Evolutionary conservation across 352 stramenopile species (phyloP).

Genomic region (Phytophthora capsici): DNA sequence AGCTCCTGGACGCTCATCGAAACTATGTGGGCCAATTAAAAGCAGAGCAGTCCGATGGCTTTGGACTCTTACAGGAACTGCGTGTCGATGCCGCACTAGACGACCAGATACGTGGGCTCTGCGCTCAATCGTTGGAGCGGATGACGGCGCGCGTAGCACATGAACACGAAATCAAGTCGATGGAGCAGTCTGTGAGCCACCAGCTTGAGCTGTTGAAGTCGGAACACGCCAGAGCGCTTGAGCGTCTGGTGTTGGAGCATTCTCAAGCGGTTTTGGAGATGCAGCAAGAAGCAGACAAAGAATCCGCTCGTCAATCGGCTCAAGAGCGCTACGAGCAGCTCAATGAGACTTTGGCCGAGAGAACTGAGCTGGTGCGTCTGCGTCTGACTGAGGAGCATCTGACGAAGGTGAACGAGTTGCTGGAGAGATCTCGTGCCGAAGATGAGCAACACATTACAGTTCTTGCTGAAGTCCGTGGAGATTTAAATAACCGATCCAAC

Average conservation of each 20-base stretch:
- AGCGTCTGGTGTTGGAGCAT: conserved; percentile 1
- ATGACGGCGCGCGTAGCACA: conserved; percentile 22
- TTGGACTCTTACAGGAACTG: neutral
- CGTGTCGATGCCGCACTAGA: conserved; percentile 5
- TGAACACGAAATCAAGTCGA: conserved; percentile 17
- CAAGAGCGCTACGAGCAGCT: conserved; percentile 10
- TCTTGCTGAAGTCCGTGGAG: conserved; percentile 7
- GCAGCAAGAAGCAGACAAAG: conserved; percentile 4
- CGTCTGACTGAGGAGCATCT: conserved; percentile 30
- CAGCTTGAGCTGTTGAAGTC: conserved; percentile 3
- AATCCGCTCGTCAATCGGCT: neutral
- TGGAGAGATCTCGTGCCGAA: conserved; percentile 22
- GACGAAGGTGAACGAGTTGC: conserved; percentile 32
- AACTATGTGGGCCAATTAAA: too few species aligned
- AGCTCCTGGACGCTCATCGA: too few species aligned
- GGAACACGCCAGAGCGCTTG: conserved; percentile 1
- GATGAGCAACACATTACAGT: conserved; percentile 13
- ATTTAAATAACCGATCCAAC: conserved; percentile 14
- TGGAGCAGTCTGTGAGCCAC: conserved; percentile 1
- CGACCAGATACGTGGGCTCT: conserved; percentile 23
- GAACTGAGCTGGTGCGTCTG: conserved; percentile 24
- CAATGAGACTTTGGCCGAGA: conserved; percentile 18
- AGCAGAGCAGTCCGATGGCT: too few species aligned
- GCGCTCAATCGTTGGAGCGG: conserved; percentile 22
- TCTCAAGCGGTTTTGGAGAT: neutral